Evolutionary conservation across 2,329 filamentous ascomycete genomes (phyloP).

Genomic region (Ascochyta lentis): DNA sequence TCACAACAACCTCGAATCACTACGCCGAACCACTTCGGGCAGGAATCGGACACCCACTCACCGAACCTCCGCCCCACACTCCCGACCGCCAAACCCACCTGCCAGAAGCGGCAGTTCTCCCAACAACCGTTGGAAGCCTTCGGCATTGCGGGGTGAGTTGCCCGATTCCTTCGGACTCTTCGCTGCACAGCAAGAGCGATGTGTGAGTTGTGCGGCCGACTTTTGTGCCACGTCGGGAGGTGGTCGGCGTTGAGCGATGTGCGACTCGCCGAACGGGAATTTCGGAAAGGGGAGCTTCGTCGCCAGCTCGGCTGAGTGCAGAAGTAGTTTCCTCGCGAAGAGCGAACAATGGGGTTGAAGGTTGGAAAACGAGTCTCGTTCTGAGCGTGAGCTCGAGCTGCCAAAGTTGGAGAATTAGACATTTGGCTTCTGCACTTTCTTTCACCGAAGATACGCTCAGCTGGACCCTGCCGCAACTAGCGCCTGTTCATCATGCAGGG

Average conservation of each 20-base stretch:
- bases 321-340: neutral
- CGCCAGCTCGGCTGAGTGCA: neutral
- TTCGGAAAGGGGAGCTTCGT: neutral
- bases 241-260: constrained; percentile 3
- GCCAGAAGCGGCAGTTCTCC: constrained; percentile 5
- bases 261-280: neutral
- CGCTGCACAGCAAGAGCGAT: constrained; percentile 4
- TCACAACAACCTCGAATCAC: neutral
- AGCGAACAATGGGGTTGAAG: neutral
- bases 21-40: constrained; percentile 4
- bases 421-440: neutral
- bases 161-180: constrained; percentile 13
- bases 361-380: neutral
- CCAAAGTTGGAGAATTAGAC: neutral
- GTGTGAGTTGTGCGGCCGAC: neutral
- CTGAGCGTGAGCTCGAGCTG: constrained; percentile 6
- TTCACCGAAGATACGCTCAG: constrained; percentile 2
- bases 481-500: constrained; percentile 5
- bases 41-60: constrained; percentile 5
- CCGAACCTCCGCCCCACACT: constrained; percentile 11
- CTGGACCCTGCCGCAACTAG: constrained; percentile 7
- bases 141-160: constrained; percentile 20
- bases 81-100: constrained; percentile 1
- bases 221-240: constrained; percentile 4
- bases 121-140: constrained; percentile 12